phyloP scores from a whole-genome alignment of 805 yeast species.

The Debaryomyces tyrocola region DNA sequence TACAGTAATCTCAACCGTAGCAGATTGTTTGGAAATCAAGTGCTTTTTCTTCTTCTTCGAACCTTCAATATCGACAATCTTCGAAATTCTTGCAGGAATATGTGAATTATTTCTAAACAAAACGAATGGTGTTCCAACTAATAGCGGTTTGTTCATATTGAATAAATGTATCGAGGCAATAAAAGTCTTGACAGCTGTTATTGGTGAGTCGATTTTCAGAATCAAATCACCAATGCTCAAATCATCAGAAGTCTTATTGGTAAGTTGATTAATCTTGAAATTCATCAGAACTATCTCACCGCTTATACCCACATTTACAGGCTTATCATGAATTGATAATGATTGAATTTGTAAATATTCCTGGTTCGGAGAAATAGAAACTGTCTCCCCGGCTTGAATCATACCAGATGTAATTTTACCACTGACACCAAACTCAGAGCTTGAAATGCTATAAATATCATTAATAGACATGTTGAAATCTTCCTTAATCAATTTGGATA shows the following conservation, averaged over 20 bases:
- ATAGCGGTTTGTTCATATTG: conserved; percentile 61
- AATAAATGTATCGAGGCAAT: conserved; percentile 31
- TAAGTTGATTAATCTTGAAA: conserved; percentile 46
- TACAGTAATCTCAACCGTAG: conserved; percentile 56
- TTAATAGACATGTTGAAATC: conserved; percentile 61
- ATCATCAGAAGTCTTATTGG: conserved; percentile 52
- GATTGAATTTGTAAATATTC: conserved; percentile 45
- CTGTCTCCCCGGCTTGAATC: conserved; percentile 69
- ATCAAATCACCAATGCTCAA: conserved; percentile 61
- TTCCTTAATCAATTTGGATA: conserved; percentile 23
- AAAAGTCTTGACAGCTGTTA: conserved; percentile 28
- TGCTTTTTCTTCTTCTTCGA: conserved; percentile 51
- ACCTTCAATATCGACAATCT: conserved; percentile 34
- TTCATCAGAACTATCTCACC: conserved; percentile 59
- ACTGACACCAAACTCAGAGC: conserved; percentile 50
- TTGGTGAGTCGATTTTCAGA: conserved; percentile 23
- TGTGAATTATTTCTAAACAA: conserved; percentile 75
- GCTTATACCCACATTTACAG: conserved; percentile 54
- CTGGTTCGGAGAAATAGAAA: conserved; percentile 55
- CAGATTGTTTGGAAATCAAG: conserved; percentile 58
- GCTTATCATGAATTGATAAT: conserved; percentile 28
- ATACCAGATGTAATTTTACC: conserved; percentile 72
- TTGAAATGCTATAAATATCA: conserved; percentile 55
- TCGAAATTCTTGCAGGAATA: conserved; percentile 64
- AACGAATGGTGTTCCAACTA: conserved; percentile 78